Percentiles rank a stretch among this genome's conserved stretches.
These are phyloP conservation scores for Calycina herbarum DNA, from an alignment of 2,329 filamentous ascomycete species.

Conservation along the genomic window DNA sequence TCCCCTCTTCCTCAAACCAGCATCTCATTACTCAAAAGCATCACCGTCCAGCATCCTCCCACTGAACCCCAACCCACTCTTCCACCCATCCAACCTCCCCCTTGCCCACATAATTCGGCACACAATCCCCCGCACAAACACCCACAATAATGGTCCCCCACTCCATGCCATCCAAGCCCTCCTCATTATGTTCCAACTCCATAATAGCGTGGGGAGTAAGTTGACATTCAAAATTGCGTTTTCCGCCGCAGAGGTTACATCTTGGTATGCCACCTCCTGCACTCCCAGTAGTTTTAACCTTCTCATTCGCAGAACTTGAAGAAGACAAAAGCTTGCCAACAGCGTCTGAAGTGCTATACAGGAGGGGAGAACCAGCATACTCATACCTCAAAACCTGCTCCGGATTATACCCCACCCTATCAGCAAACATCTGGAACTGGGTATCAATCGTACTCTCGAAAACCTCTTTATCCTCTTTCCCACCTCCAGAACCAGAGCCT, in stretches of 20 bases:
- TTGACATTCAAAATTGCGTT: constrained; percentile 87
- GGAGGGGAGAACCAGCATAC: constrained; percentile 68
- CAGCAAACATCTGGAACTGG: constrained; percentile 78
- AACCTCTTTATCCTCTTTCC: constrained; percentile 66
- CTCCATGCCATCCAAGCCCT: constrained; percentile 84
- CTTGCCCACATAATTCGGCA: constrained; percentile 54
- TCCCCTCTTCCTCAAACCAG: not conserved
- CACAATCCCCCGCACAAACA: constrained; percentile 80
- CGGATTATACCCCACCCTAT: constrained; percentile 75
- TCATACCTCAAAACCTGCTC: constrained; percentile 83
- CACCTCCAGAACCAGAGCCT: constrained; percentile 32
- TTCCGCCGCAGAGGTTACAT: constrained; percentile 73
- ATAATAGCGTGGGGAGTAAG: constrained; percentile 87
- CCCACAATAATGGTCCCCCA: constrained; percentile 92
- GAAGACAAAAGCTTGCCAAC: constrained; percentile 63
- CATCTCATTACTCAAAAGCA: too few relatives aligned
- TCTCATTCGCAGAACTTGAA: constrained; percentile 19
- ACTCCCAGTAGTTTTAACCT: constrained; percentile 28
- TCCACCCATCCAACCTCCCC: constrained; percentile 78
- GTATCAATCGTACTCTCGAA: constrained; percentile 76
- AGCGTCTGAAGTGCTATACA: constrained; percentile 77
- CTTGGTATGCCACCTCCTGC: constrained; percentile 59
- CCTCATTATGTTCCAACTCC: constrained; percentile 77
- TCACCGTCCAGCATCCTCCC: constrained; percentile 68
- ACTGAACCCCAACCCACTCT: constrained; percentile 98